Conservation (phyloP, 768 basidiomycete genomes). For the Crucibulum laeve region DNA sequence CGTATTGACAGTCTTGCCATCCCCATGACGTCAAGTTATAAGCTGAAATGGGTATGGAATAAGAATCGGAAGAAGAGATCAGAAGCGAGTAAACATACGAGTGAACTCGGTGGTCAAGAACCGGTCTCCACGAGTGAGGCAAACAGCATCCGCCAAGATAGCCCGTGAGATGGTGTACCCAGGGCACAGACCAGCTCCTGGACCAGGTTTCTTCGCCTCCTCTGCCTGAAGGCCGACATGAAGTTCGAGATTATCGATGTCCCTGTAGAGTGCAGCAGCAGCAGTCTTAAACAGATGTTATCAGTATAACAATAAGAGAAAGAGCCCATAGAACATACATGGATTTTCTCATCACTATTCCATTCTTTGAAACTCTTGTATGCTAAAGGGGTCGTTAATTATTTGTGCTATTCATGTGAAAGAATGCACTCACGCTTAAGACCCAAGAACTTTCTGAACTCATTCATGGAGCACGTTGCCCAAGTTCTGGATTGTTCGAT, state of each 20-base stretch:
- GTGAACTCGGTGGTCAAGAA: constrained; percentile 77
- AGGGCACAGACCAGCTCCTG: constrained; percentile 76
- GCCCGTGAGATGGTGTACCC: constrained; percentile 82
- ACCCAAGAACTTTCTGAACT: constrained; percentile 69
- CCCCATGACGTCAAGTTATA: constrained; percentile 79
- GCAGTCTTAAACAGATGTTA: constrained; percentile 35
- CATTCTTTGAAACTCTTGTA: constrained; percentile 66
- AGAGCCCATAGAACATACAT: constrained; percentile 29
- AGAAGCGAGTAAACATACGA: constrained; percentile 49
- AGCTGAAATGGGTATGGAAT: constrained; percentile 31
- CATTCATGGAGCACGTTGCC: constrained; percentile 73
- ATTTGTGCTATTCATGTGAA: neutral
- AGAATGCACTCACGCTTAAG: constrained; percentile 48
- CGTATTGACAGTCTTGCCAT: constrained; percentile 63
- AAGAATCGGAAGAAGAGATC: neutral
- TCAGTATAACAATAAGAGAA: neutral
- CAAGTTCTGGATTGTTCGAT: constrained; percentile 65
- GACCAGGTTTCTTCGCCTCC: constrained; percentile 55
- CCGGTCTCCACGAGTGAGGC: constrained; percentile 72
- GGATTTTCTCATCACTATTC: constrained; percentile 58
- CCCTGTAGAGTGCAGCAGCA: constrained; percentile 61
- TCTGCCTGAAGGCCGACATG: constrained; percentile 76
- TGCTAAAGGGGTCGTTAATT: constrained; percentile 29
- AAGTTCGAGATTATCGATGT: constrained; percentile 78
- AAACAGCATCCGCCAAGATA: constrained; percentile 79